Evolutionary conservation across 305 asterid species (phyloP).

Genomic region (Plantago lanceolata): DNA sequence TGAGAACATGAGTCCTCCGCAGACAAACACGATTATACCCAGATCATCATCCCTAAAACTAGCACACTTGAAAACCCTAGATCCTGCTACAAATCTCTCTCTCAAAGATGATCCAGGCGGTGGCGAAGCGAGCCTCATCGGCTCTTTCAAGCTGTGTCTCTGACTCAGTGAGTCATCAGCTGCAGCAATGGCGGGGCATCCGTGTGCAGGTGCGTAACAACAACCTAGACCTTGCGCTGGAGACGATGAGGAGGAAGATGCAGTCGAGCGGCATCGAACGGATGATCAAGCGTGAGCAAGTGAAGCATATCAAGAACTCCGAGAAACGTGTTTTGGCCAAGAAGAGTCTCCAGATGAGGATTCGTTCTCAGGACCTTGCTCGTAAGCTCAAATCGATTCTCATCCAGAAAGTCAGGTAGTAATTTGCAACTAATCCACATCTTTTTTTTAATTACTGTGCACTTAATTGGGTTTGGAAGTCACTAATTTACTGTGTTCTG

Average conservation of each 20-base stretch:
- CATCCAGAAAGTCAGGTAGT: conserved; percentile 80
- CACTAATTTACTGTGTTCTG: no score
- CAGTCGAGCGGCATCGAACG: conserved; percentile 79
- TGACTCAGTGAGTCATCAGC: conserved; percentile 22
- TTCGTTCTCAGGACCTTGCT: conserved; percentile 73
- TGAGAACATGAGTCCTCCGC: no score
- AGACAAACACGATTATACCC: no score
- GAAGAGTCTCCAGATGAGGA: conserved; percentile 59
- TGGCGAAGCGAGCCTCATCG: conserved; percentile 33
- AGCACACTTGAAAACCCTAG: no score
- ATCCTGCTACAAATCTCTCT: no score
- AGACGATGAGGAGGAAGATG: conserved; percentile 69
- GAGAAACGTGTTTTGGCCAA: conserved; percentile 85
- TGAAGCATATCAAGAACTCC: conserved; percentile 64
- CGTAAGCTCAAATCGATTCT: conserved; percentile 76
- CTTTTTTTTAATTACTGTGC: no score
- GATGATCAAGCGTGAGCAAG: conserved; percentile 59
- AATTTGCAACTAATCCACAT: background rate
- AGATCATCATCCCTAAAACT: no score
- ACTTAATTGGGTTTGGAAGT: no score
- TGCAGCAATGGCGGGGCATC: conserved; percentile 66
- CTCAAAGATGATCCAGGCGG: conserved; percentile 31
- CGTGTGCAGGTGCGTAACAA: conserved; percentile 56
- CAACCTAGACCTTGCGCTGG: conserved; percentile 54
- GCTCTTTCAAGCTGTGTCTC: conserved; percentile 16